A percentile compares a stretch with the other conserved stretches of the same genome.
Conservation (phyloP, 106 monocot species). For the Narthecium ossifragum region DNA sequence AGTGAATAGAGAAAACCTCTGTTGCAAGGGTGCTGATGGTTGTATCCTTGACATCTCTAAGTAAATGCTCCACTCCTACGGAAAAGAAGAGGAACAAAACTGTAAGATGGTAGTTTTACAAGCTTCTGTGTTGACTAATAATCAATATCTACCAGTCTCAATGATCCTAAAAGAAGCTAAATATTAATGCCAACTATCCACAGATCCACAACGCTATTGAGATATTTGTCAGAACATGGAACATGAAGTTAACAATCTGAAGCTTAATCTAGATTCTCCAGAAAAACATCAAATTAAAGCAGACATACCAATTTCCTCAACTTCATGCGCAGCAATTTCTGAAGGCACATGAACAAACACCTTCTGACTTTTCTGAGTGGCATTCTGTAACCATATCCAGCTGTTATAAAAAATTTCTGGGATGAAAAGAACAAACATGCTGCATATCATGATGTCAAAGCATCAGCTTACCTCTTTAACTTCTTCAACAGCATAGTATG, state of each 20-base stretch:
- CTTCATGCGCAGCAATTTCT: slow-evolving; percentile 99
- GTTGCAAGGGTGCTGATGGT: slow-evolving; percentile 99
- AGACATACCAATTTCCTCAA: slow-evolving; percentile 91
- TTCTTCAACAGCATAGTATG: slow-evolving; percentile 82
- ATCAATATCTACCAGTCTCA: too few species aligned
- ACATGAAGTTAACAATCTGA: too few species aligned
- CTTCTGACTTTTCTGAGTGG: slow-evolving; percentile 96
- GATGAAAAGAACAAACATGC: not conserved
- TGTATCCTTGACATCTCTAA: slow-evolving; percentile 98
- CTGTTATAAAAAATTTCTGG: too few species aligned
- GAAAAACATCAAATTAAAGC: not conserved
- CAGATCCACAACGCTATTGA: too few species aligned
- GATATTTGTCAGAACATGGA: too few species aligned
- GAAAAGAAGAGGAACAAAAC: too few species aligned
- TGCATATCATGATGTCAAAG: not conserved
- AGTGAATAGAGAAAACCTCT: slow-evolving; percentile 40
- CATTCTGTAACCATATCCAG: slow-evolving; percentile 50
- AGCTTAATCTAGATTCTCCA: too few species aligned
- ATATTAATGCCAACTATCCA: too few species aligned
- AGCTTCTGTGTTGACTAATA: too few species aligned
- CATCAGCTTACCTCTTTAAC: slow-evolving; percentile 59
- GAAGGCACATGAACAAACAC: slow-evolving; percentile 97
- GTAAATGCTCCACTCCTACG: slow-evolving; percentile 92
- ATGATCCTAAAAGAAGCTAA: too few species aligned
- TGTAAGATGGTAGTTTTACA: too few species aligned